Percentiles rank a stretch among this genome's conserved stretches.
Evolutionary conservation across 441 rosid species (phyloP).

Genomic region (Brassica hybrid): DNA sequence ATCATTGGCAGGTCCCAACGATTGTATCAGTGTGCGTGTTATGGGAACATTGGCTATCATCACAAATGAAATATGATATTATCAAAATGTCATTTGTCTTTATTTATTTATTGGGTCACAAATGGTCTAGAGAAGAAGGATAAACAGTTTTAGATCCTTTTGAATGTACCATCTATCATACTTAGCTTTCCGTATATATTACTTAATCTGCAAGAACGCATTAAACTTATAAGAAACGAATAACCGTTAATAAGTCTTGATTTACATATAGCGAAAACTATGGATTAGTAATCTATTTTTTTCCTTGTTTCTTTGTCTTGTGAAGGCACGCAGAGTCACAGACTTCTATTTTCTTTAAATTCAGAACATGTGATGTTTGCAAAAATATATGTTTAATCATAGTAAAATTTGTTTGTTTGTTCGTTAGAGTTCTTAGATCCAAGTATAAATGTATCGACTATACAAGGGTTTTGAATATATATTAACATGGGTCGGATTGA

Average conservation of each 20-base stretch:
- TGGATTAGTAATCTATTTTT: not conserved
- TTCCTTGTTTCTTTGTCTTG: constrained; percentile 9
- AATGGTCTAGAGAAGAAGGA: constrained; percentile 18
- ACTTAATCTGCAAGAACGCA: not conserved
- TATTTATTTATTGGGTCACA: constrained; percentile 25
- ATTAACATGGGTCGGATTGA: not conserved
- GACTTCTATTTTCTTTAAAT: constrained; percentile 7
- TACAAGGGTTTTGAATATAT: not conserved
- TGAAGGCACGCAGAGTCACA: constrained; percentile 3
- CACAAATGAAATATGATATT: not conserved
- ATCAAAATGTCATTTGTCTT: not conserved
- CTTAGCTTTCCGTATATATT: constrained; percentile 11
- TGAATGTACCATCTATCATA: constrained; percentile 14
- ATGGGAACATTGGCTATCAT: constrained; percentile 36
- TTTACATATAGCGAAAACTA: not conserved
- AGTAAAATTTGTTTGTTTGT: not conserved
- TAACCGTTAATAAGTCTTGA: not conserved
- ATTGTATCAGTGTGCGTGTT: constrained; percentile 28
- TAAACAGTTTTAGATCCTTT: constrained; percentile 21
- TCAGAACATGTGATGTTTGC: constrained; percentile 3
- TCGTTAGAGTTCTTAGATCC: not conserved
- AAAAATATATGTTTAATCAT: not conserved
- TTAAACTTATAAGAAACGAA: not conserved
- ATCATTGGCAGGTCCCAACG: constrained; percentile 17
- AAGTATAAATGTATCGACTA: not conserved